A percentile compares a stretch with the other conserved stretches of the same genome.
Conservation (phyloP, 345 rosid genomes). For the Citrus sp. region DNA sequence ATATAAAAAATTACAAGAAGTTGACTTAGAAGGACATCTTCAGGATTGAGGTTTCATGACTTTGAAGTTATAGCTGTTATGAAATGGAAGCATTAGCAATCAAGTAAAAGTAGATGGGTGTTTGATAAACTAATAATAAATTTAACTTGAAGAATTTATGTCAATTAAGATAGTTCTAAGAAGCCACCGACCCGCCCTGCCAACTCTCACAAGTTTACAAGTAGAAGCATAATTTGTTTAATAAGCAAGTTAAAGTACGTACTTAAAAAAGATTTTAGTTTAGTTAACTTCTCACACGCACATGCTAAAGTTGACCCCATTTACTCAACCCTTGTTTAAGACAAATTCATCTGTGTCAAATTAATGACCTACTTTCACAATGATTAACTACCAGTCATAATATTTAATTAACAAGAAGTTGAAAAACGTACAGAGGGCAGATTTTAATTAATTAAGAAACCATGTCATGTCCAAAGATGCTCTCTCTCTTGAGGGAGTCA, state of each 20-base stretch:
- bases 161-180: slow-evolving; percentile 5
- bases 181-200: slow-evolving; percentile 30
- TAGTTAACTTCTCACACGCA: slow-evolving; percentile 40
- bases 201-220: neutral
- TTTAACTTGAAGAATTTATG: slow-evolving; percentile 24
- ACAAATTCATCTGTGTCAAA: neutral
- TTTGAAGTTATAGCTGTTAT: no score
- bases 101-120: no score
- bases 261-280: slow-evolving; percentile 9
- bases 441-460: slow-evolving; percentile 33
- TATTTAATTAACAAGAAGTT: neutral
- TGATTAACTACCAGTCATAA: neutral
- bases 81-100: no score
- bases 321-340: slow-evolving; percentile 18
- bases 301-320: slow-evolving; percentile 50
- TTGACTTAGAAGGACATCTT: neutral
- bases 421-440: neutral
- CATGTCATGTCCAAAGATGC: slow-evolving; percentile 45
- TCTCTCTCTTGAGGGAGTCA: slow-evolving; percentile 36
- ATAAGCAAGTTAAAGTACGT: neutral
- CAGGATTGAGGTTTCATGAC: no score
- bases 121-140: neutral
- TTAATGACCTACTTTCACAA: neutral
- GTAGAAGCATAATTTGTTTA: slow-evolving; percentile 2
- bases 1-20: neutral